Conservation (phyloP, 2,329 filamentous ascomycete species). For the Diaporthe australafricana region DNA sequence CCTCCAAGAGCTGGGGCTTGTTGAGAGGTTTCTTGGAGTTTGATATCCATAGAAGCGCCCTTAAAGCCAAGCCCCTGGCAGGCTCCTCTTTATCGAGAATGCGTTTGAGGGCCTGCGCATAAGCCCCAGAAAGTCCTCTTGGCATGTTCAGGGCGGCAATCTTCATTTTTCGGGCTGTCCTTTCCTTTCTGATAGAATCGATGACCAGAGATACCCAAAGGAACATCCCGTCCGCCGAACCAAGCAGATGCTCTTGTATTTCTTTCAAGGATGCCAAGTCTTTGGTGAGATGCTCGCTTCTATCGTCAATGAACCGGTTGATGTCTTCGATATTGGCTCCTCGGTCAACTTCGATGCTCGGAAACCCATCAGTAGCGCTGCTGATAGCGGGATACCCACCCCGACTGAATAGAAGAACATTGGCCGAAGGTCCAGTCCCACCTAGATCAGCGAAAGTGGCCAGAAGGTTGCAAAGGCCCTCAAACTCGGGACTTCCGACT, state of each 20-base stretch:
- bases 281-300: neutral
- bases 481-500: neutral
- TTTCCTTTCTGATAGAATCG: constrained; percentile 17
- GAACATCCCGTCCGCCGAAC: constrained; percentile 1
- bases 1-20: constrained; percentile 12
- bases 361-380: neutral
- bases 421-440: neutral
- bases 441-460: neutral
- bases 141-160: neutral
- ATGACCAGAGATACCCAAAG: constrained; percentile 11
- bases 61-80: neutral
- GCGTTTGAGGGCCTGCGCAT: neutral
- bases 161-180: constrained; percentile 25
- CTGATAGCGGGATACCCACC: neutral
- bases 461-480: neutral
- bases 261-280: neutral
- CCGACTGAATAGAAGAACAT: neutral
- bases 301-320: constrained; percentile 12
- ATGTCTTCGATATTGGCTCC: constrained; percentile 10
- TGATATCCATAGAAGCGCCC: neutral
- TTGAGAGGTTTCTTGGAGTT: constrained; percentile 7
- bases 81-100: neutral
- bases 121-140: neutral
- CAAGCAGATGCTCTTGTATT: neutral
- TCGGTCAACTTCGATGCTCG: constrained; percentile 17